Percentiles rank a stretch among this genome's conserved stretches.
phyloP scores from a whole-genome alignment of 2,329 filamentous ascomycete species.

The Purpureocillium takamizusanense region DNA sequence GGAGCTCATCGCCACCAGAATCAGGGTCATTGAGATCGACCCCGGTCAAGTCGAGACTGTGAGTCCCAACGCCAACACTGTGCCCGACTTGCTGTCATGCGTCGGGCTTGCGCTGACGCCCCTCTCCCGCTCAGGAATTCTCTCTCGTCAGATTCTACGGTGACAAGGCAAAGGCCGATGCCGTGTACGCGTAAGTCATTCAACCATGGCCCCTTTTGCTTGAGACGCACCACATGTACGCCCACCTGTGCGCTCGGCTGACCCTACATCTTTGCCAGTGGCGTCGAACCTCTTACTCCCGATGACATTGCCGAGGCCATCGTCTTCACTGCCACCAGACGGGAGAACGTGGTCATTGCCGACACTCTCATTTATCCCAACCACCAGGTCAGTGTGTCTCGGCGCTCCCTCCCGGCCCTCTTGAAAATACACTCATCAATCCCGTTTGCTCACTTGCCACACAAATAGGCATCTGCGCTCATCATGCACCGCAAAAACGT shows the following conservation, averaged over 20 bases:
- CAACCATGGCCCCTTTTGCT: background rate
- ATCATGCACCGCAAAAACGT: slow-evolving; percentile 18
- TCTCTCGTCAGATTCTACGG: slow-evolving; percentile 81
- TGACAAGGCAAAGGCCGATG: slow-evolving; percentile 81
- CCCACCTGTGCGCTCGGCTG: background rate
- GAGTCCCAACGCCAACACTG: slow-evolving; percentile 15
- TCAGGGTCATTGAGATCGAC: slow-evolving; percentile 81
- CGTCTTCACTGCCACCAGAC: slow-evolving; percentile 74
- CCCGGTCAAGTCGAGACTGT: slow-evolving; percentile 89
- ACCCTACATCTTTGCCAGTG: slow-evolving; percentile 15
- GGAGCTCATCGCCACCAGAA: slow-evolving; percentile 72
- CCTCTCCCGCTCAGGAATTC: slow-evolving; percentile 53
- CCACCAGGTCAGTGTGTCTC: slow-evolving; percentile 62
- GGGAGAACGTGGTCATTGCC: slow-evolving; percentile 85
- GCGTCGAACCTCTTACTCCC: slow-evolving; percentile 73
- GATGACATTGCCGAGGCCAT: slow-evolving; percentile 88
- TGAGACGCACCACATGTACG: background rate
- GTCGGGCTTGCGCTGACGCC: slow-evolving; percentile 1
- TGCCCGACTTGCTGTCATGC: background rate
- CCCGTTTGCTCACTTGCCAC: background rate
- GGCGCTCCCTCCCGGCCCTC: too few species aligned
- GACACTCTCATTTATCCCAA: slow-evolving; percentile 83
- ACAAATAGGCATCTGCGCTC: slow-evolving; percentile 22
- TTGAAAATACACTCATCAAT: background rate
- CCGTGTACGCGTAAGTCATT: slow-evolving; percentile 68